phyloP scores from a whole-genome alignment of 1,284 basidiomycete genomes.

The Marasmius tenuissimus region DNA sequence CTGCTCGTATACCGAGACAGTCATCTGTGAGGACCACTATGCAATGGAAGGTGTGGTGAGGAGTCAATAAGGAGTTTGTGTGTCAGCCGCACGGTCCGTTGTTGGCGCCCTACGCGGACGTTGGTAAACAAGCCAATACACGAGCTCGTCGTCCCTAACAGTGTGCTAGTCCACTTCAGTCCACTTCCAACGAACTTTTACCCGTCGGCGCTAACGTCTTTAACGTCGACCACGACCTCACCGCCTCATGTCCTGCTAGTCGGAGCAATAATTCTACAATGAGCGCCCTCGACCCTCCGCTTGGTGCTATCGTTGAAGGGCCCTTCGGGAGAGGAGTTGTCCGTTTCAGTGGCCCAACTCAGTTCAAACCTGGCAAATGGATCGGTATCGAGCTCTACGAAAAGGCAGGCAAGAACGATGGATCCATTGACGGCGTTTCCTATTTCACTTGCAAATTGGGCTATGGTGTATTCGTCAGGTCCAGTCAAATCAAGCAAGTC shows the following conservation, averaged over 20 bases:
- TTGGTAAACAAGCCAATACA: too few relatives aligned
- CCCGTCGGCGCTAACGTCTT: neutral
- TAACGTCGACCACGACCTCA: neutral
- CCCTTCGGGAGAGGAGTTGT: conserved; percentile 82
- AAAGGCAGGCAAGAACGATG: conserved; percentile 93
- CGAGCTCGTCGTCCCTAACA: too few relatives aligned
- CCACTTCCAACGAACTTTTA: neutral
- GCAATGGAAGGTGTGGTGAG: neutral
- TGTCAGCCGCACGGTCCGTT: too few relatives aligned
- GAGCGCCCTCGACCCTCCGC: conserved; percentile 31
- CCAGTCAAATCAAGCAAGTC: conserved; percentile 79
- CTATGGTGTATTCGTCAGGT: conserved; percentile 90
- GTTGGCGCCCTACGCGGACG: too few relatives aligned
- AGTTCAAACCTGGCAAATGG: conserved; percentile 91
- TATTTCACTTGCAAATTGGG: conserved; percentile 85
- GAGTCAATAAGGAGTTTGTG: too few relatives aligned
- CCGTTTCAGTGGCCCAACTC: conserved; percentile 83
- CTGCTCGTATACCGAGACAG: conserved; percentile 9
- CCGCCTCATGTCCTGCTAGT: neutral
- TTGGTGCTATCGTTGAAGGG: conserved; percentile 74
- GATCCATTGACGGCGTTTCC: conserved; percentile 76
- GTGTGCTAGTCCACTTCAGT: neutral
- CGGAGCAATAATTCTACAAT: neutral
- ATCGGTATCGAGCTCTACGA: conserved; percentile 89
- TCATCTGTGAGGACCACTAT: neutral